Base-by-base conservation (phyloP, 306 rosid species). In the Vachellia collinsii region DNA sequence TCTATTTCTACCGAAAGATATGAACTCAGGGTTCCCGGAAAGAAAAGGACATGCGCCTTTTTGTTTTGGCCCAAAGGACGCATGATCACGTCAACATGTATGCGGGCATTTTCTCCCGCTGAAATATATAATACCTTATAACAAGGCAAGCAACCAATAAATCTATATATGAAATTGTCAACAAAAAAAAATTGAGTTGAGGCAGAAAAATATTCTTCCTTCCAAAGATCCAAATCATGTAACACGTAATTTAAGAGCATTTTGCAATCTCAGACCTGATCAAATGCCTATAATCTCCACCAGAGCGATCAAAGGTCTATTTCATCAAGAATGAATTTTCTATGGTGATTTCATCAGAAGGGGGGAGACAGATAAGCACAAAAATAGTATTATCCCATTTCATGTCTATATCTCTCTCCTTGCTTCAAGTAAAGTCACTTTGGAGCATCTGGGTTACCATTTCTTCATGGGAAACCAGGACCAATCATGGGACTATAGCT, bases 271-370 rank as follows among this genome's bases (percentile, higher is more conserved):
- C 25, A 66, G 14, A 74, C 58, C 80, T 81, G 39, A 72, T 44
- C 68, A 66, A 66, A 71, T 16, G 84, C 82, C 70, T n/a, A 22
- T 59, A 10, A 59, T 29, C 43, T 48, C 56, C 77, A 69, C 3
- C 50, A 72, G 48, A 4, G 13, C 8, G 53, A 59, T 36, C 48
- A 20, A 34, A 2, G 34, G 78, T 38, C 47, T 22, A 51, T 36
- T 69, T 69, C 59, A 46, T 11, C 51, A 7, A 20, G 63, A 56
- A 56, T 9, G 34, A 56, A 56, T 56, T 56, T 56, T 56, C 29
- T 20, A 7, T 7, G 6, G 63, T 56, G 54, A 14, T 48, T 48
- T 14, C 54, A 48, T 14, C 7, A 48, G n/a, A 0, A 4, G 54
- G 4, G 8, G 14, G 54, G 54, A 48, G n/a, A 48, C 16, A 47